Base-by-base conservation (phyloP, 1,284 basidiomycete species). In the Mixia osmundae region DNA sequence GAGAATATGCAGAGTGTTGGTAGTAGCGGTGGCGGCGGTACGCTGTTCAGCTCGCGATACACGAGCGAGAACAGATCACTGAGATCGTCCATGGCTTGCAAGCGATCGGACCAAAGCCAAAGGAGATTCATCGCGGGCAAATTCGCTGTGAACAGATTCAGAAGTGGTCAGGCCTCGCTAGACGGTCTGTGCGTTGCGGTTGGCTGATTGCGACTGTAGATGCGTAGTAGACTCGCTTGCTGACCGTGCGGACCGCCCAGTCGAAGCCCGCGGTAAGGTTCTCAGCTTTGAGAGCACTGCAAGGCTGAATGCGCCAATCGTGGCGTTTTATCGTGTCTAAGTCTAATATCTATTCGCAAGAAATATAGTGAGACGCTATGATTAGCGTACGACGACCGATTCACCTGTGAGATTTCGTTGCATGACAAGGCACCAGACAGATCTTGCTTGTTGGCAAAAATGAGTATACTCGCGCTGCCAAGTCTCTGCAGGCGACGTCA, bases 371-470 rank as follows among this genome's bases (percentile, higher is more conserved):
- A 9, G 7, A 8, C 12, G 29, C 28, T 18, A 33, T 43, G 44
- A 33, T 38, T 36, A 10, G 35, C 43, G 32, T 26, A 25, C 28
- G 12, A 11, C 26, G n/a, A 58, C 73, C n/a, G n/a, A n/a, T n/a
- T 54, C 54, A 79, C 83, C 49, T 76, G 64, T 42, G 72, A 65
- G 46, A 97, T 89, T 58, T 94, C 79, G 30, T 64, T 56, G 35
- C 72, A 68, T 11, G 68, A 67, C 68, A 95, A 69, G 0, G 87
- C 76, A 20, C 85, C 82, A 26, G 68, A 66, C 24, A 97, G 68
- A 58, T 99, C 91, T 57, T 94, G 87, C 59, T 99, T 99, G 60
- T 99, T 99, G n/a, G 91, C 91, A 54, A 97, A 82, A 33, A 99
- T 72, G 28, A 99, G 67, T 34, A 99, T 66, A 12, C 85, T 89